phyloP scores from a whole-genome alignment of 257 asterid genomes.

The Anisodus acutangulus region DNA sequence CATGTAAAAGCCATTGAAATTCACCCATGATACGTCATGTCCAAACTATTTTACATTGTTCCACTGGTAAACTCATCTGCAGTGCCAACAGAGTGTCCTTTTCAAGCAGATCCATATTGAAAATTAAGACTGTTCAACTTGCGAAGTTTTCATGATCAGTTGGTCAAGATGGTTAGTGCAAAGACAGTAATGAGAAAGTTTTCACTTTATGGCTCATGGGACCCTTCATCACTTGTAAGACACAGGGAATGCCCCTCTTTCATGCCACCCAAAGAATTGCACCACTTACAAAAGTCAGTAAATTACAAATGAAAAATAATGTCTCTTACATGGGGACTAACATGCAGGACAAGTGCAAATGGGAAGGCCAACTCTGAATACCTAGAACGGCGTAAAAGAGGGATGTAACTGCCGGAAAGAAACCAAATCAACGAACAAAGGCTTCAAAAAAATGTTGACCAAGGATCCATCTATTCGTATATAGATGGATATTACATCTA shows the following conservation, averaged over 20 bases:
- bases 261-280: neutral
- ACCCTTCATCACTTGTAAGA: neutral
- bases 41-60: neutral
- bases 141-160: too few relatives aligned
- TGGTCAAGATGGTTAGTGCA: neutral
- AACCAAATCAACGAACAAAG: neutral
- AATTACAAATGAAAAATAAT: neutral
- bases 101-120: too few relatives aligned
- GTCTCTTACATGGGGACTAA: neutral
- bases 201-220: neutral
- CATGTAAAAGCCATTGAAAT: neutral
- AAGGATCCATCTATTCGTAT: neutral
- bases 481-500: slow-evolving; percentile 9
- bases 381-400: neutral
- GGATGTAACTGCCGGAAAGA: neutral
- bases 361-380: neutral
- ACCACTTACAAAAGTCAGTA: neutral
- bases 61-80: neutral
- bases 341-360: neutral
- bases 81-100: too few relatives aligned
- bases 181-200: neutral
- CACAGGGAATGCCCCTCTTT: neutral
- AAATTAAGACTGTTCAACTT: too few relatives aligned
- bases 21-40: neutral
- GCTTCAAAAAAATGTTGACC: neutral